Base-by-base conservation (phyloP, 106 monocot species). In the Chionographis japonica region DNA sequence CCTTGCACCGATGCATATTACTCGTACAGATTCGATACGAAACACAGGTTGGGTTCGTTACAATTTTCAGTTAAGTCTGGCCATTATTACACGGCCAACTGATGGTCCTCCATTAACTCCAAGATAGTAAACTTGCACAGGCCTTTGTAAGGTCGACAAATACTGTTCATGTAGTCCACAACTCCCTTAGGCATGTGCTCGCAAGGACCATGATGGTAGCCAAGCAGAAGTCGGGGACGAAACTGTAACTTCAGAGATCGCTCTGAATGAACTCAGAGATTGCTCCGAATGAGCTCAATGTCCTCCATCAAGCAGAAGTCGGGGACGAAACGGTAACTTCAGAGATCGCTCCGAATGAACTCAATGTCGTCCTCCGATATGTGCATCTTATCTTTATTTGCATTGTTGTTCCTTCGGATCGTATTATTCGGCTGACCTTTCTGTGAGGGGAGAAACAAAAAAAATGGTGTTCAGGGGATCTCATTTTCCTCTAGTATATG, bases 281-380 rank as follows among this genome's bases (percentile, higher is more conserved):
- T 8, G 40, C 15, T 58, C 18, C 52, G 39, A 16, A 88, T 80
- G 41, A 78, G 68, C 79, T 85, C 84, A 11, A 94, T 85, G 61
- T 94, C 94, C 17, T 78, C 82, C 41, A 1, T 27, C 27, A 27
- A 27, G 27, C 27, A 27, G 27, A 27, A 27, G 27, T 1, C 27
- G 27, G 27, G 27, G 27, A 27, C 27, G 27, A 27, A 27, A 27
- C 27, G 27, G 27, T 13, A 14, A 49, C 7, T 46, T 64, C 64
- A 46, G 43, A 10, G 3, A 15, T 56, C 4, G 40, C 15, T 58
- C 18, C 52, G 39, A 16, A 88, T 80, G 41, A 78, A 71, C 79
- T 85, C 84, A 11, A 94, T 87, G 61, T 94, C 94, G 19, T 78
- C 82, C 41, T 87, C 87, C 3, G 70, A 39, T 63, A 94, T 70